phyloP scores from a whole-genome alignment of 139 green algal genomes.

The Desmodesmus armatus region DNA sequence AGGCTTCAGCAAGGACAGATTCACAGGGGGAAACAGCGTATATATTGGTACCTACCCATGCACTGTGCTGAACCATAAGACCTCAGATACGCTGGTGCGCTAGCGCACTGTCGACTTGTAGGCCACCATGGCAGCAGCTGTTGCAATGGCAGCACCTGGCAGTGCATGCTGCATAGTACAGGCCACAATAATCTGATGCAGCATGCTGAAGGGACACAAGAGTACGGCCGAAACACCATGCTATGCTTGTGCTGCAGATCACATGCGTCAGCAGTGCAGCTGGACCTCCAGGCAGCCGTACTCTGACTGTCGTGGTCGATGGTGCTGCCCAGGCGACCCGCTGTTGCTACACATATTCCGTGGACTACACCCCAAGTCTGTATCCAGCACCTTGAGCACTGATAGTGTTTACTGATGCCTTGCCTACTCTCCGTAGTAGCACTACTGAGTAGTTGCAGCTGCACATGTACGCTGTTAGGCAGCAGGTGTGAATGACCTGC shows the following conservation, averaged over 20 bases:
- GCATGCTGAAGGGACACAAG: not conserved
- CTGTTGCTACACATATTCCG: constrained; percentile 20
- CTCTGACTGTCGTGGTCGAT: constrained; percentile 14
- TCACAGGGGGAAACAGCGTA: constrained; percentile 7
- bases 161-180: not conserved
- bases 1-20: constrained; percentile 7
- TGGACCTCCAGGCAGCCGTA: not conserved
- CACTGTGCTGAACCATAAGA: constrained; percentile 1
- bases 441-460: not conserved
- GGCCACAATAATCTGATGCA: not conserved
- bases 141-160: not conserved
- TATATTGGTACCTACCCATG: not conserved
- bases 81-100: constrained; percentile 3
- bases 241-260: not conserved
- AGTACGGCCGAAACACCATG: too few relatives aligned
- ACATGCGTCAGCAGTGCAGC: constrained; percentile 13
- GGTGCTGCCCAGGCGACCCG: not conserved
- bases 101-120: not conserved
- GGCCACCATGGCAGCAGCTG: not conserved
- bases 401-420: not conserved
- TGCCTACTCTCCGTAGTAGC: not conserved
- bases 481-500: not conserved
- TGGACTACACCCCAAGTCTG: constrained; percentile 10
- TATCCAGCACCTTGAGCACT: not conserved
- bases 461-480: not conserved